Conservation (phyloP, 805 yeast genomes). For the Kazachstania africana region DNA sequence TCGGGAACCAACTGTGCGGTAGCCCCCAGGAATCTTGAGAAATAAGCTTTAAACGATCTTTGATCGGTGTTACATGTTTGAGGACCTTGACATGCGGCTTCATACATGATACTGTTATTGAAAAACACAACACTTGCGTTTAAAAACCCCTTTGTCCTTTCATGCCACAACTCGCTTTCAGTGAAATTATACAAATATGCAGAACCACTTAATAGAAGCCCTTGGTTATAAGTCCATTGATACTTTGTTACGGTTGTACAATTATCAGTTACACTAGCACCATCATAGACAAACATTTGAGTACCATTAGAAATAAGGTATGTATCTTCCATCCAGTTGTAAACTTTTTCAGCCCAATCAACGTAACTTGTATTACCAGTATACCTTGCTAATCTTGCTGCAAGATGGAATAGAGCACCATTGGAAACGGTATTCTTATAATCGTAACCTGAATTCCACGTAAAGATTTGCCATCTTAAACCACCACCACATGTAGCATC, state of each 20-base stretch:
- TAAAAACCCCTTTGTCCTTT: conserved; percentile 44
- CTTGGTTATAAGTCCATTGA: conserved; percentile 86
- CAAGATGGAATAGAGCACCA: conserved; percentile 79
- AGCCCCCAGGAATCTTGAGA: conserved; percentile 60
- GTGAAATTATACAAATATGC: conserved; percentile 76
- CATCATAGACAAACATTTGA: conserved; percentile 45
- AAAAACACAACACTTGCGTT: conserved; percentile 49
- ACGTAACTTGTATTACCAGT: conserved; percentile 63
- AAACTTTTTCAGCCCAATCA: conserved; percentile 62
- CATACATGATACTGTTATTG: conserved; percentile 47
- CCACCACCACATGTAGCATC: conserved; percentile 67
- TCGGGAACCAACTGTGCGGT: conserved; percentile 64
- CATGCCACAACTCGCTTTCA: conserved; percentile 50
- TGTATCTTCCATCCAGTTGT: conserved; percentile 65
- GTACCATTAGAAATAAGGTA: conserved; percentile 33
- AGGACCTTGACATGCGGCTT: conserved; percentile 68
- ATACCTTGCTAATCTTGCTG: conserved; percentile 77
- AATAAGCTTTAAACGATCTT: conserved; percentile 82
- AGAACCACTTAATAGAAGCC: conserved; percentile 63
- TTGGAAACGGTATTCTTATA: conserved; percentile 88
- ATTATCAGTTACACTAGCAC: conserved; percentile 46
- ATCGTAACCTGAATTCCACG: conserved; percentile 89
- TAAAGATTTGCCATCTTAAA: conserved; percentile 89
- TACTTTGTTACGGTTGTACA: conserved; percentile 48
- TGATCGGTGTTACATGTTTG: conserved; percentile 73